These are phyloP conservation scores for Pseudogymnoascus sp. DNA, from an alignment of 2,329 filamentous ascomycete species.

Conservation along the genomic window DNA sequence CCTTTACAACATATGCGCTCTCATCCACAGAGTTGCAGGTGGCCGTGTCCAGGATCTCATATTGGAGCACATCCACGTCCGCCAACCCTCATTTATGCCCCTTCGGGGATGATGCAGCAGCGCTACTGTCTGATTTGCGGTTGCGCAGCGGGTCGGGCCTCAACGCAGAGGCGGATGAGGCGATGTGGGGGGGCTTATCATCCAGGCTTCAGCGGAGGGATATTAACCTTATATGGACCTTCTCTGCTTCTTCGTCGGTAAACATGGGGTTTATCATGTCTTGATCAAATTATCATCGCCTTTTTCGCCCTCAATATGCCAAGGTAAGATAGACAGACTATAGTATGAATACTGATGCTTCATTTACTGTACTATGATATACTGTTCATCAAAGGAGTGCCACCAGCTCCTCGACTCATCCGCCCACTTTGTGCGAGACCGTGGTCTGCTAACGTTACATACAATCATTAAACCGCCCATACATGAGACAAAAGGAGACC, in stretches of 20 bases:
- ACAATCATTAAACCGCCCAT: conserved; percentile 1
- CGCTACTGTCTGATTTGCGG: conserved; percentile 4
- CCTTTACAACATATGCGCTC: background rate
- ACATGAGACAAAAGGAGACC: background rate
- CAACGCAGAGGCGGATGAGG: conserved; percentile 4
- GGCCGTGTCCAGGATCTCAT: background rate
- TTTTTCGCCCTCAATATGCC: background rate
- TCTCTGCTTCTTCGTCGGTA: background rate
- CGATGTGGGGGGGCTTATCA: background rate
- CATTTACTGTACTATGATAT: conserved; percentile 8
- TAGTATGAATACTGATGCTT: background rate
- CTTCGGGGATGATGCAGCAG: background rate
- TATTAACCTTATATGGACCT: conserved; percentile 4
- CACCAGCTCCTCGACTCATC: background rate
- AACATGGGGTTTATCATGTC: background rate
- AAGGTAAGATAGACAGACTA: background rate
- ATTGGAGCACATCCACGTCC: background rate
- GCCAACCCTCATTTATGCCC: background rate
- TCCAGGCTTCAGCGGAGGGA: conserved; percentile 2
- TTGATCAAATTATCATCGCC: background rate
- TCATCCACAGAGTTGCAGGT: background rate
- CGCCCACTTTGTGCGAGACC: background rate
- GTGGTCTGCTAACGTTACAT: conserved; percentile 3
- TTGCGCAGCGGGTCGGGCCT: background rate
- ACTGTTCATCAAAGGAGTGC: background rate